These are phyloP conservation scores for Cichorium intybus DNA, from an alignment of 140 eudicot genomes.

Conservation along the genomic window DNA sequence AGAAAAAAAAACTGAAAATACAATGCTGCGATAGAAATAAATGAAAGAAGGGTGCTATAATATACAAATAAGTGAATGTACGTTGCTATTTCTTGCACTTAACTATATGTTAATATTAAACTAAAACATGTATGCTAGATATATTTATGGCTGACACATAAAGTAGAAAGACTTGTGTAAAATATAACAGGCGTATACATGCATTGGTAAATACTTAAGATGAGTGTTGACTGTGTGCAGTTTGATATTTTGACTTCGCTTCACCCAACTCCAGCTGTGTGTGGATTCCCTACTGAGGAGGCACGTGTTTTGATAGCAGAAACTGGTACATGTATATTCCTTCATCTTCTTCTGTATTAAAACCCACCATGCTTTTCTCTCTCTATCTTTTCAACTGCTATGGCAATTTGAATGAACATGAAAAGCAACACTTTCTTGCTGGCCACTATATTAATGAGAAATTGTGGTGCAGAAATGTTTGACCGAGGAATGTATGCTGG, in stretches of 20 bases:
- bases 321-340: slow-evolving; percentile 64
- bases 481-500: slow-evolving; percentile 99
- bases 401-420: too few relatives aligned
- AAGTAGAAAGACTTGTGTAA: too few relatives aligned
- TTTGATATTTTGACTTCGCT: slow-evolving; percentile 78
- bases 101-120: too few relatives aligned
- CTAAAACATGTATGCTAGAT: too few relatives aligned
- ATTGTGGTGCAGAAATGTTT: slow-evolving; percentile 58
- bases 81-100: too few relatives aligned
- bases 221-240: slow-evolving; percentile 36
- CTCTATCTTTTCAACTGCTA: neutral
- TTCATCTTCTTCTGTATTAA: slow-evolving; percentile 23
- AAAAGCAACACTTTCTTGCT: too few relatives aligned
- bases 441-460: slow-evolving; percentile 9
- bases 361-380: neutral
- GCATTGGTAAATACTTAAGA: slow-evolving; percentile 8
- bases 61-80: too few relatives aligned
- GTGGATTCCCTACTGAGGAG: slow-evolving; percentile 93
- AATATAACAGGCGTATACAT: too few relatives aligned
- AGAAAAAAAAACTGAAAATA: too few relatives aligned
- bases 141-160: too few relatives aligned
- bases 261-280: slow-evolving; percentile 99
- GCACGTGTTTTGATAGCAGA: slow-evolving; percentile 79
- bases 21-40: too few relatives aligned
- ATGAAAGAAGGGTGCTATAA: too few relatives aligned